phyloP scores from a whole-genome alignment of 2,329 filamentous ascomycete species.

The Paracamarosporium sp. region DNA sequence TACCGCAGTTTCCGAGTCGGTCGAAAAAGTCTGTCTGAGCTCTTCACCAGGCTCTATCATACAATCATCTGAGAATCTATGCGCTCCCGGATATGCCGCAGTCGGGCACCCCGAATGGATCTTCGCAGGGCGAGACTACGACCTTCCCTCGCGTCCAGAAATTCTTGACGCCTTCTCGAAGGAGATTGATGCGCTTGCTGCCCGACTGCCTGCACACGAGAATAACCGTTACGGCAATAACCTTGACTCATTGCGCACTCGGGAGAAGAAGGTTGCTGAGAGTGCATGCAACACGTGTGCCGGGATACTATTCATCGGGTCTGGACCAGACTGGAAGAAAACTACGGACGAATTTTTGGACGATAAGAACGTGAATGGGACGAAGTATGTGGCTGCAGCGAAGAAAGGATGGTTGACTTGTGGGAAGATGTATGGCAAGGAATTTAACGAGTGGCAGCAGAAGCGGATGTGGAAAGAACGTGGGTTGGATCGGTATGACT shows the following conservation, averaged over 20 bases:
- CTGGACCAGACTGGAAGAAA: constrained; percentile 9
- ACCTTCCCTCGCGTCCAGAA: not conserved
- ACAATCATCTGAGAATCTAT: constrained; percentile 1
- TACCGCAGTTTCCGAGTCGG: not conserved
- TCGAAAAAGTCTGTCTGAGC: constrained; percentile 6
- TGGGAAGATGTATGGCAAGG: constrained; percentile 5
- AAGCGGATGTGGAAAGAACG: constrained; percentile 4
- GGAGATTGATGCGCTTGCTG: constrained; percentile 7
- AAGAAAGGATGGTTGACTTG: constrained; percentile 15
- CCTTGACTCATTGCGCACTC: not conserved
- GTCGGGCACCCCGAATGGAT: constrained; percentile 12
- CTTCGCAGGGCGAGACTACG: not conserved
- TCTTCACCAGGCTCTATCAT: not conserved
- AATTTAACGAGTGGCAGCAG: not conserved
- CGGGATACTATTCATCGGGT: constrained; percentile 12
- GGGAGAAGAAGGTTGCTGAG: constrained; percentile 7
- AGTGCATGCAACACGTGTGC: constrained; percentile 17
- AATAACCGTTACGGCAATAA: not conserved
- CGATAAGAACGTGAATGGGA: constrained; percentile 11
- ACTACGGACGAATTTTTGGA: constrained; percentile 11
- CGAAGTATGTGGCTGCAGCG: constrained; percentile 15
- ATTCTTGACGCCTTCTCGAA: constrained; percentile 12
- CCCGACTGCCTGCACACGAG: not conserved
- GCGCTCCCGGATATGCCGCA: constrained; percentile 18
- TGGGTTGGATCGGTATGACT: constrained; percentile 11